Base-by-base conservation (phyloP, 208 protist species). In the Naegleria lovaniensis region DNA sequence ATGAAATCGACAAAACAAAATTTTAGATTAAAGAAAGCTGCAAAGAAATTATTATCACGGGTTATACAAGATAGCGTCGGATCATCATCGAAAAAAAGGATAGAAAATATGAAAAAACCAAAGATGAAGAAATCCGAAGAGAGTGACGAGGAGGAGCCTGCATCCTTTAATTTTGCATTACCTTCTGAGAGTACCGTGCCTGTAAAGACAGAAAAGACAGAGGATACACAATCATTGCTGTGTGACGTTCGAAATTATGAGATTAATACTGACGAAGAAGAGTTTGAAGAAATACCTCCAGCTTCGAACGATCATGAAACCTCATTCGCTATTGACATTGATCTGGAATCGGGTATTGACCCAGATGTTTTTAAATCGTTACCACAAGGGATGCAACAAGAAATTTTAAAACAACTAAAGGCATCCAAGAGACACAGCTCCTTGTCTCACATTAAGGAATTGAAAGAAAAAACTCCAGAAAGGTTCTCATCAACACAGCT, bases 171-270 rank as follows among this genome's bases (percentile, higher is more conserved):
- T 29, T 4, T 4, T 67, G 55, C 55, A 67, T 29, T 15, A 29
- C 19, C 55, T 15, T 19, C 9, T 58, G 15, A 58, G 5, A 58
- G 51, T 58, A 19, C 51, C 5, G 15, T 19, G 9, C 5, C 5
- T 58, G 9, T 19, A 58, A 5, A 75, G n/a, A 75, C 22, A 75
- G n/a, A 33, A 36, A n/a, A 36, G n/a, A 79, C 25, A 33, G 29
- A 36, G 7, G 67, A 79, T 36, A n/a, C 19, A 79, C 25, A 36
- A 6, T 36, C 29, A 36, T 6, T 79, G 19, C 38, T 58, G 6
- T 40, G 33, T 58, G 85, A 88, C n/a, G n/a, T 19, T 15, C 51
- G n/a, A 1, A 88, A 88, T 88, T 88, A 58, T 51, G 85, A 88
- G 5, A 51, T 87, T n/a, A 16, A 41, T 36, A 15, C 51, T 29